Evolutionary conservation across 768 basidiomycete species (phyloP), one percentile per base, ranked within the genome.

Genomic region (Suillus americanus): DNA sequence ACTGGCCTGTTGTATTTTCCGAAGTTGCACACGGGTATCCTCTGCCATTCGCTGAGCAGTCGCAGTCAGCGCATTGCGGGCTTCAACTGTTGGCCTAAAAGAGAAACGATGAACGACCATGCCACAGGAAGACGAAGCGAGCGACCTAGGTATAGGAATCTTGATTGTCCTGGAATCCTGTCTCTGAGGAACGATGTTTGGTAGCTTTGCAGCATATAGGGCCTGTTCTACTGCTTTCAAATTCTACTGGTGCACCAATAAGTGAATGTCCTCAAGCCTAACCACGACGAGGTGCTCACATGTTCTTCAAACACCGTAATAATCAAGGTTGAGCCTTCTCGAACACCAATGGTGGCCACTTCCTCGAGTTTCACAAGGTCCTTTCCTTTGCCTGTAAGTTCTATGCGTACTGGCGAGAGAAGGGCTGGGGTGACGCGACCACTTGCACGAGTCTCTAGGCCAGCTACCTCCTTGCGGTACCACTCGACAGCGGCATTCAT

Each of bases 141-240:
- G 81, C 16, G 67, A 93, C 92, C 88, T 93, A 50, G 93, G 90
- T 73, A 94, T 86, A 0, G 92, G 89, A 65, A 95, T 85, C 67
- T 84, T 90, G 67, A 95, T 83, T 2, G 93, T 94, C 50, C 88
- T 84, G 37, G 72, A 78, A 69, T 95, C 92, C 48, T 85, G 77
- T 63, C 82, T 82, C 68, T 94, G 93, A 5, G 92, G 92, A 0
- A 87, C 81, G 12, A 92, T 82, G 35, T 87, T 83, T 10, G 90
- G 87, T 43, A 94, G 78, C 66, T 90, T 89, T 5, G 90, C 88
- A n/a, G 85, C 83, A 69, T 92, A 92, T 7, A 95, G 77, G 0
- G 84, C 91, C 68, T 85, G 82, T 74, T 95, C 92, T 46, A 93
- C 86, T 45, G 81, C 79, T 79, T 93, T 94, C 72, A 90, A 77